Base-by-base conservation (phyloP, 306 rosid genomes). In the Pyrus communis region DNA sequence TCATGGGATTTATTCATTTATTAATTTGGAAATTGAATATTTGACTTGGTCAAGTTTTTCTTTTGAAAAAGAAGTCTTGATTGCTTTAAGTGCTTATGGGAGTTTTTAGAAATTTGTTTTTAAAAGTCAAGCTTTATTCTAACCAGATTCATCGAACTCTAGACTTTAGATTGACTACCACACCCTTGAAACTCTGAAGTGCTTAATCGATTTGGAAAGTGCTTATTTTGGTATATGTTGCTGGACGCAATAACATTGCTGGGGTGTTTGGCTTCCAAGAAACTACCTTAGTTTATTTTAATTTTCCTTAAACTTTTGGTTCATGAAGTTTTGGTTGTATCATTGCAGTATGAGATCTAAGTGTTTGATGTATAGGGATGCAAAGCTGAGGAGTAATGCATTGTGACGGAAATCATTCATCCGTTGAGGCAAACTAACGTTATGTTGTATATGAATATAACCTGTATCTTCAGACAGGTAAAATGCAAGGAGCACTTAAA, bases 401-500 rank as follows among this genome's bases (percentile, higher is more conserved):
- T 66, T 55, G 11, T 55, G 60, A 21, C 4, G 13, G 2, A 13
- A 46, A 46, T 4, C 54, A 64, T 58, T 43, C 38, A 21, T 67
- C 13, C 57, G 31, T 40, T 63, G 75, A 45, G 45, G 77, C 25
- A 55, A 17, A 35, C 49, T 55, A 5, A 31, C 19, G 9, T 28
- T 27, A 7, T 31, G 52, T 30, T 70, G 25, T 54, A 57, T 62
- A 75, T 77, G 61, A 78, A 69, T 46, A 2, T 65, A 30, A 54
- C 33, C 31, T 69, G 23, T 79, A 46, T 86, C 65, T 75, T 61
- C 76, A 59, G 52, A 70, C 79, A 88, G 89, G 74, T 25, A 55
- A 87, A 71, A 92, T 96, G 99, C 97, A 90, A 91, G 98, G 98
- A 82, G 93, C 86, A 65, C 45, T 88, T 78, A 85, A 85, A 82